Base-by-base conservation (phyloP, 1,139 yeast species). In the Geotrichum histeridarum region DNA sequence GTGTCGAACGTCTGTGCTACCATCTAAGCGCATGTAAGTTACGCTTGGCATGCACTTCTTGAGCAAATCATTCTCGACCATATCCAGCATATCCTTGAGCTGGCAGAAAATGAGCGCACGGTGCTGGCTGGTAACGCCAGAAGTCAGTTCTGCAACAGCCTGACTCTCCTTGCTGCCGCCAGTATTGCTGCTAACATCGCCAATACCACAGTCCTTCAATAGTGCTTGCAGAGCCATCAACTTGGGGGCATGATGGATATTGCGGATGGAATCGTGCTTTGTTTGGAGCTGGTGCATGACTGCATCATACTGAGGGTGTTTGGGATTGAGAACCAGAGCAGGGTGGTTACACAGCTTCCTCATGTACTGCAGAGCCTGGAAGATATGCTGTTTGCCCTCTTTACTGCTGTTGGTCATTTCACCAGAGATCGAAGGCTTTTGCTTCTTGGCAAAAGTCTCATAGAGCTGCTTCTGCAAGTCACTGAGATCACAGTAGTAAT, bases 311-410 rank as follows among this genome's bases (percentile, higher is more conserved):
- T 89, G 90, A 1, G 99, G 99, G 71, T 90, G 98, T 57, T 80
- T 80, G 12, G 86, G 82, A 31, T 88, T 82, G 56, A 91, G 73
- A n/a, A 94, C 97, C 59, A 94, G 79, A 3, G 96, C 87, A 7
- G 99, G 99, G 70, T 93, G 99, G 67, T 94, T 94, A 74, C 99
- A 94, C 54, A 94, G 76, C 69, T 94, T 94, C 61, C 99, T 80
- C 97, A 94, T 90, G 67, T 94, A 94, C 69, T 94, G 98, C 63
- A 94, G 78, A 0, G 96, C 97, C 70, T 93, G 99, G 84, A 94
- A 94, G 58, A 94, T 90, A 68, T 94, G 99, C 55, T 91, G 90
- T 67, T 90, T 89, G 54, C 81, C 81, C 51, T 77, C 79, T 58
- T 73, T 75, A 15, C 69, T 68, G n/a, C 45, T 44, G 3, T 74